Base-by-base conservation (phyloP, 306 rosid genomes). In the Prinsepia uniflora region DNA sequence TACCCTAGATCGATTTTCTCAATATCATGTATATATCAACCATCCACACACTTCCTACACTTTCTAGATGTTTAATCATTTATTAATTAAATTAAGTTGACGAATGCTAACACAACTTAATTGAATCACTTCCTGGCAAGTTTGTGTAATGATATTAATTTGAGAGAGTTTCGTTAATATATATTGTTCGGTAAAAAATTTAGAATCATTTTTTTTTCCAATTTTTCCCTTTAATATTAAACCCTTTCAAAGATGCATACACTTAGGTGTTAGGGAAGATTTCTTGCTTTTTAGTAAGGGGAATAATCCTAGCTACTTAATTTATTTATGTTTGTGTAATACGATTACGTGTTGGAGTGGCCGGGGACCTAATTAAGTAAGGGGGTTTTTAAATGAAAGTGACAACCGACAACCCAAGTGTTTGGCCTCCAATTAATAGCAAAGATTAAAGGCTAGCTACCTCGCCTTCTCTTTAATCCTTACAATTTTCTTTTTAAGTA, bases 251-350 rank as follows among this genome's bases (percentile, higher is more conserved):
- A 81, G 87, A 86, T 80, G 56, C 82, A n/a, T n/a, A 43, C 48
- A 76, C 84, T 82, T 82, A 83, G 92, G 87, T 84, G 86, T 86
- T 67, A 24, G 81, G 65, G 30, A 34, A 76, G 95, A 86, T 80
- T 86, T 83, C n/a, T 84, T 81, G 88, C 90, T 84, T 87, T 84
- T 46, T 59, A 76, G 46, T 71, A 74, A 72, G 22, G 84, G 71
- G 83, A 81, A 84, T 81, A 86, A 80, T 79, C 80, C 65, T 72
- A 65, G 81, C n/a, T n/a, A n/a, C n/a, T n/a, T n/a, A n/a, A n/a
- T n/a, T n/a, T n/a, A n/a, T 75, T 84, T 78, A 46, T 75, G 47
- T 75, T 2, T 49, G 22, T 67, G 45, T n/a, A 30, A n/a, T 74
- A 17, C 46, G 30, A 24, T 24, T 24, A 24, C 0, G 18, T 71